phyloP scores from a whole-genome alignment of 2,329 filamentous ascomycete species.

The Xylariaceae sp. region DNA sequence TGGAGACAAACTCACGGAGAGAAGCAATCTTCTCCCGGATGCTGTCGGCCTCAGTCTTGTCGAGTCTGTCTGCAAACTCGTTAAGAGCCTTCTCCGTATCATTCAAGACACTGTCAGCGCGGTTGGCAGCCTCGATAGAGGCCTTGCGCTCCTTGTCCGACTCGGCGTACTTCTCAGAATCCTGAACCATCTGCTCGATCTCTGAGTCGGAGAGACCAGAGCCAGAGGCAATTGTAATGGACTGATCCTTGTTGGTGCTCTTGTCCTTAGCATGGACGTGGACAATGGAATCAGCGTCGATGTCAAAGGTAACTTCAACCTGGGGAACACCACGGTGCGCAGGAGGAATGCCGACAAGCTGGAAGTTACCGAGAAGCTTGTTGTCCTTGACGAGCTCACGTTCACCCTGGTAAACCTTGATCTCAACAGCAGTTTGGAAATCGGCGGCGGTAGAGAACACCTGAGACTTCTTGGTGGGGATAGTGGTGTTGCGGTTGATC shows the following conservation, averaged over 20 bases:
- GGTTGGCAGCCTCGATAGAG: constrained; percentile 95
- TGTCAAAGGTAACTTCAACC: constrained; percentile 98
- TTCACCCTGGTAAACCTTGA: constrained; percentile 99
- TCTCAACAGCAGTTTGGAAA: constrained; percentile 98
- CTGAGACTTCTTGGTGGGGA: constrained; percentile 99
- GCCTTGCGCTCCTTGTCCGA: constrained; percentile 95
- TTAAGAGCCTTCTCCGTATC: constrained; percentile 98
- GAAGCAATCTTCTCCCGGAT: constrained; percentile 92
- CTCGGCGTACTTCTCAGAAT: constrained; percentile 96
- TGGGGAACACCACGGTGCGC: constrained; percentile 96
- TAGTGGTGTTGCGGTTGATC: constrained; percentile 99
- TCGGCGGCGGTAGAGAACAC: constrained; percentile 97
- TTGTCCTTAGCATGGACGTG: constrained; percentile 99
- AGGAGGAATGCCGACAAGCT: constrained; percentile 95
- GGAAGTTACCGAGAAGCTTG: constrained; percentile 99
- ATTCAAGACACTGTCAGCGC: constrained; percentile 93
- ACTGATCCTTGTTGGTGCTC: constrained; percentile 99
- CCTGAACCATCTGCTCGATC: constrained; percentile 97
- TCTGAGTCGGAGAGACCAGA: constrained; percentile 94
- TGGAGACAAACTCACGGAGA: constrained; percentile 88
- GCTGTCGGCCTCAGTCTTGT: constrained; percentile 92
- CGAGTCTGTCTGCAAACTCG: constrained; percentile 93
- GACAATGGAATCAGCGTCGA: constrained; percentile 96
- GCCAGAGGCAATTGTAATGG: constrained; percentile 97
- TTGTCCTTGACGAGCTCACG: constrained; percentile 98